Evolutionary conservation across 805 yeast genomes (phyloP), one percentile per base, ranked within the genome.

Genomic region (Brettanomyces sp.): DNA sequence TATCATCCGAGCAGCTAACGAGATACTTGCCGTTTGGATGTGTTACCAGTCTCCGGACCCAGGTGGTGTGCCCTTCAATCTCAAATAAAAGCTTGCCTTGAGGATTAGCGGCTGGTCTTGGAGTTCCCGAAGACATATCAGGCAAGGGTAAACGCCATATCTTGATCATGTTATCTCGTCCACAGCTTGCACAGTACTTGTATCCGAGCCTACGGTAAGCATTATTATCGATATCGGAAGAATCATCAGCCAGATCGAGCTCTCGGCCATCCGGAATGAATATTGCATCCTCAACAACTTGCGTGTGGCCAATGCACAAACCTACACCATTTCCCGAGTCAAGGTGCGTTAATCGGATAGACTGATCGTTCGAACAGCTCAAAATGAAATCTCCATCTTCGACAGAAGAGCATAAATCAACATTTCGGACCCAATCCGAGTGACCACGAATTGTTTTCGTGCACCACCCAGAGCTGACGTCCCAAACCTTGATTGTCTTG

Each of bases 61-160:
- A 90, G 8, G 93, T 85, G 43, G 79, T 77, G 62, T 90, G 97
- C 2, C 93, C 96, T 5, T 65, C 56, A 9, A 87, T 64, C 18
- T 79, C 78, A 23, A 72, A 68, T 1, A 87, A 55, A 24, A 77
- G 65, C 54, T 69, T 72, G 3, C 85, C 91, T 42, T 80, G 77
- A 1, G 85, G 78, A 54, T 79, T 74, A 21, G 75, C 62, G 0
- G 79, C 64, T 0, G 88, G 85, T 38, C 47, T 39, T 5, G 76
- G 64, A 6, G 47, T 45, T 7, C 49, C 58, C 3, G 55, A 54
- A 12, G 80, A 74, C 32, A 74, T 63, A 7, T 66, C 69, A 1
- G 91, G 90, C 1, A 79, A 61, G 1, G 89, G 88, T n/a, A 84
- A 59, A 41, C 79, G 69, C 96, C 96, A 90, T 14, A 90, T 66